Percentiles rank a stretch among this genome's conserved stretches.
Conservation (phyloP, 148 eudicot species). For the Beta vulgaris region DNA sequence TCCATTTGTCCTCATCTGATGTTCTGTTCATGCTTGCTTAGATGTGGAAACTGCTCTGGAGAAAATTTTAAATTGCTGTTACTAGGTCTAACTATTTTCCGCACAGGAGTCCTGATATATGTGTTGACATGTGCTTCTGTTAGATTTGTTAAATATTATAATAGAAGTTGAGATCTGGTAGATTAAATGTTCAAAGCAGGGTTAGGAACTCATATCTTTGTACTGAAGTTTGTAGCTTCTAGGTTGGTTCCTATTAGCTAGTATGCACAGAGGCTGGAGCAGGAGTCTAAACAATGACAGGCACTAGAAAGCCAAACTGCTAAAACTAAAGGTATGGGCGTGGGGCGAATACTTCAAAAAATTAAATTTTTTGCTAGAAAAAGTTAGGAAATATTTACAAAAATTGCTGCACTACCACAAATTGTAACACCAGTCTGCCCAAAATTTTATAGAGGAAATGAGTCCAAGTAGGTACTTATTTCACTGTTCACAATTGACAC, state of each 20-base stretch:
- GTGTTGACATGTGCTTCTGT: neutral
- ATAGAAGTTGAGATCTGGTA: neutral
- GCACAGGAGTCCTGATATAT: neutral
- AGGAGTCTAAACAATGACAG: no score
- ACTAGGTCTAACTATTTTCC: neutral
- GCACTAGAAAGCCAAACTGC: no score
- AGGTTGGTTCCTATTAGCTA: neutral
- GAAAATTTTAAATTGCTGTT: neutral
- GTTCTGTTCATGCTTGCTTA: conserved; percentile 3
- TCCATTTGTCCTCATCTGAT: neutral
- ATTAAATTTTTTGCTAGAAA: no score
- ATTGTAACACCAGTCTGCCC: no score
- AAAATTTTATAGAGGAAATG: no score
- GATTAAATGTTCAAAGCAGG: neutral
- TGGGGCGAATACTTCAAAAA: no score
- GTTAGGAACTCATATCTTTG: neutral
- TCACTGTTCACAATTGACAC: no score
- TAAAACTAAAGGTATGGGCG: no score
- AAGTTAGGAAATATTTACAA: no score
- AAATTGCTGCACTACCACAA: neutral
- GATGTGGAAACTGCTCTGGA: neutral
- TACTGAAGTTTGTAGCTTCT: neutral
- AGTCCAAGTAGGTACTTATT: no score
- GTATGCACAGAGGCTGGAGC: neutral
- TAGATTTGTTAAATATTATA: neutral